Conservation (phyloP, 225 moss, liverwort and hornwort genomes). For the Lunularia cruciata region DNA sequence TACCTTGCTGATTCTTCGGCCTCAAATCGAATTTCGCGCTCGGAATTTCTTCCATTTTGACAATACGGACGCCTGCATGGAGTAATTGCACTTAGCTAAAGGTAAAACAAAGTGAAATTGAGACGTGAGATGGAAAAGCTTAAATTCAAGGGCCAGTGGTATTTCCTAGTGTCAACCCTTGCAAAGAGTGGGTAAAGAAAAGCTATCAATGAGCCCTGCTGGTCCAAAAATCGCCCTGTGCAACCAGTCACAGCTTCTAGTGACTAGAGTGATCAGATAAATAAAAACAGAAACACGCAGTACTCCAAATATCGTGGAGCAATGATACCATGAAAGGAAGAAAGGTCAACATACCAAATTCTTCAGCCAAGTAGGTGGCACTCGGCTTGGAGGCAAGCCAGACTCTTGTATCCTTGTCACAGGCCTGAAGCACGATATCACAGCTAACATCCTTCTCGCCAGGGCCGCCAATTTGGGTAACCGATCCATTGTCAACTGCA, state of each 20-base stretch:
- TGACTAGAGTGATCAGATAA: background rate
- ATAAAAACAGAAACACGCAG: background rate
- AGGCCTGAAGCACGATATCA: constrained; percentile 36
- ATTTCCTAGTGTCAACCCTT: too few relatives aligned
- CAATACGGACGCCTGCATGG: constrained; percentile 43
- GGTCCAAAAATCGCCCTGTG: too few relatives aligned
- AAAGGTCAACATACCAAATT: constrained; percentile 37
- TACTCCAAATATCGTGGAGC: background rate
- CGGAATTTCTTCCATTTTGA: constrained; percentile 35
- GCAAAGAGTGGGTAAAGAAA: too few relatives aligned
- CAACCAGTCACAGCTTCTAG: background rate
- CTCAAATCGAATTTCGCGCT: constrained; percentile 27
- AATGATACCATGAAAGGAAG: background rate
- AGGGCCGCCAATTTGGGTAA: constrained; percentile 5
- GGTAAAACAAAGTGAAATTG: constrained; percentile 1
- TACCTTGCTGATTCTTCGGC: constrained; percentile 37
- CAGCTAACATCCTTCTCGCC: constrained; percentile 28
- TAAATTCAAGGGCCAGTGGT: background rate
- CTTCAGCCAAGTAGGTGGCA: constrained; percentile 37
- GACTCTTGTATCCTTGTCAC: constrained; percentile 47
- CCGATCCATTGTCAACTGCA: constrained; percentile 18
- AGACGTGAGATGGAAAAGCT: too few relatives aligned
- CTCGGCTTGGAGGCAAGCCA: constrained; percentile 45
- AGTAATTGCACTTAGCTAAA: too few relatives aligned
- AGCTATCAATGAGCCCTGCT: too few relatives aligned